Percentiles rank a stretch among this genome's conserved stretches.
Conservation (phyloP, 2,329 filamentous ascomycete genomes). For the Cryphonectria radicalis region DNA sequence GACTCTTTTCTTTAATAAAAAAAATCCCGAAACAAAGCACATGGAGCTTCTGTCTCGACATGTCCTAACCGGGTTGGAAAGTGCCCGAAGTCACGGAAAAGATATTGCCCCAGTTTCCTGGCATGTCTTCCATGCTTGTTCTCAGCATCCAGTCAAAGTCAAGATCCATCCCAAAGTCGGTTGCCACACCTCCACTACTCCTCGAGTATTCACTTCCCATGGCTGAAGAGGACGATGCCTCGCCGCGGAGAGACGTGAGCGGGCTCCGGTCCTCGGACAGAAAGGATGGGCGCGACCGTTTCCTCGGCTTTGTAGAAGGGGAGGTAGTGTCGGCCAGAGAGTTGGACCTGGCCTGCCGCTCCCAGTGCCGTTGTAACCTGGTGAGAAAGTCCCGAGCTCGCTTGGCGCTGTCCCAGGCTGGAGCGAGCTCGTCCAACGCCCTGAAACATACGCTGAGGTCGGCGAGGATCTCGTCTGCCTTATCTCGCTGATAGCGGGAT, state of each 20-base stretch:
- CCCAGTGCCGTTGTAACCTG: neutral
- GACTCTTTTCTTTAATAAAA: too few species aligned
- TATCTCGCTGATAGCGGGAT: slow-evolving; percentile 7
- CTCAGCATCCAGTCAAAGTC: slow-evolving; percentile 17
- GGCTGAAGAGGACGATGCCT: too few species aligned
- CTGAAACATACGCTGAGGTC: slow-evolving; percentile 30
- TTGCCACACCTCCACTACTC: neutral
- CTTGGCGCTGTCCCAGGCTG: slow-evolving; percentile 26
- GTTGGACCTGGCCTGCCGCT: neutral
- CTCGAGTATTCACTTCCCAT: too few species aligned
- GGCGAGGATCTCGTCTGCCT: slow-evolving; percentile 24
- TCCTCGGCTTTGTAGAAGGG: slow-evolving; percentile 2
- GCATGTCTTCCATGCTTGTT: slow-evolving; percentile 11
- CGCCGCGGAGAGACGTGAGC: neutral
- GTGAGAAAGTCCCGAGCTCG: slow-evolving; percentile 27
- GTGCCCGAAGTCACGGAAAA: neutral
- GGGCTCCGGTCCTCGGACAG: neutral
- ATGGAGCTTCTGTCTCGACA: too few species aligned
- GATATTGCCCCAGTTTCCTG: slow-evolving; percentile 7
- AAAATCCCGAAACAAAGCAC: too few species aligned
- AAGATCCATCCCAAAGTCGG: slow-evolving; percentile 6
- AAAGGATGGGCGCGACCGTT: slow-evolving; percentile 1
- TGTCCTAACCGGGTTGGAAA: neutral
- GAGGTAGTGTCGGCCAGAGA: neutral
- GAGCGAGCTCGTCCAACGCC: slow-evolving; percentile 30